Base-by-base conservation (phyloP, 2,329 filamentous ascomycete species). In the Botrytis hyacinthi region DNA sequence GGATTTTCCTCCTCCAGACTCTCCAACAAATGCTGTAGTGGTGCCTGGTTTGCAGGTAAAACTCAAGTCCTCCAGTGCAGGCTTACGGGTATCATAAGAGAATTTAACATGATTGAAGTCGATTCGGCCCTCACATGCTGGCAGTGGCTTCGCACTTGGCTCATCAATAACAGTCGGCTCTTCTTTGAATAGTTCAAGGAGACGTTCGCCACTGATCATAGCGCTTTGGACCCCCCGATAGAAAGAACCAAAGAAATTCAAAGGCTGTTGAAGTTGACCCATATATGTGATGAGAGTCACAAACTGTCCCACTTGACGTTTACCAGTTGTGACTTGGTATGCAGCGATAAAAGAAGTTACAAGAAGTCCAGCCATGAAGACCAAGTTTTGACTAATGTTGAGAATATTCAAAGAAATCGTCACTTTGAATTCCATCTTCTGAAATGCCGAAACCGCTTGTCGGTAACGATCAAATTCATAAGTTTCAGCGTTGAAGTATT, bases 1-100 rank as follows among this genome's bases (percentile, higher is more conserved):
- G 3, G 95, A 98, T 83, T 99, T 99, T 77, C 96, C 96, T 74
- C 96, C 96, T 63, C 96, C 96, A 46, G 95, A 98, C 82, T 98
- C 95, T 76, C 96, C 96, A 29, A 99, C 96, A 76, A 99, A 91
- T 0, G 96, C 96, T 9, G 95, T 99, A 0, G 95, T 98, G 0
- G 94, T 98, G 70, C 96, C 96, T 2, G 96, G 95, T 29, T 86
- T 84, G 82, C 95, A 98, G 76, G 92, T 91, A 82, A 99, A 98
- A 76, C 89, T 91, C 67, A 99, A 87, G 63, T 94, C 91, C 76
- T 92, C 90, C 75, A 99, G 84, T 1, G 96, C 96, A 10, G 94
- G 91, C 81, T 94, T 95, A 71, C 94, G 92, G 72, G 88, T 85
- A 81, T 98, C 94, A 80, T 99, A 99, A 48, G 93, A 89, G 81